Base-by-base conservation (phyloP, 805 yeast genomes). In the Cyberlindnera americana region DNA sequence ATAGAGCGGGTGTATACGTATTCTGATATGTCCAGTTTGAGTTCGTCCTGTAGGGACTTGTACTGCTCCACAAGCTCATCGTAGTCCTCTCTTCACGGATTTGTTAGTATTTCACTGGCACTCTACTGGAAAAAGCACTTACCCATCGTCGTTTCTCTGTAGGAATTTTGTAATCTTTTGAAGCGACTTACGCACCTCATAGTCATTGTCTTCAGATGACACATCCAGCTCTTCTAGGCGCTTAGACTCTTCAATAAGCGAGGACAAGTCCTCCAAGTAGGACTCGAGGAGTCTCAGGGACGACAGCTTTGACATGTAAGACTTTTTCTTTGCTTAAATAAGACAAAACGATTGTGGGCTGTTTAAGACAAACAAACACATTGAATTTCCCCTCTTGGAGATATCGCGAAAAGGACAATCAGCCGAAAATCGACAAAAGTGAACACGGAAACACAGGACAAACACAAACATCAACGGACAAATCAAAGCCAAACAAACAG, bases 61-160 rank as follows among this genome's bases (percentile, higher is more conserved):
- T 49, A 56, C 33, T 46, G 40, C 9, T 44, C 53, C n/a, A 54
- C 54, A 11, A 56, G 40, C 29, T 56, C 61, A 29, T 54, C 55
- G 29, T 48, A 56, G 17, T 49, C 49, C 9, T 49, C 52, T 6
- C 56, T 52, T 25, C n/a, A 6, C 3, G 11, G 12, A 12, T 13
- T 16, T 6, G 22, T 16, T 24, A 33, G 22, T 33, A 24, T 11
- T 5, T 7, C 13, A 10, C 8, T 14, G 5, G 16, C 6, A 16
- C 19, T 5, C 27, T n/a, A 16, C 14, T 27, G 23, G 15, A 8
- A 19, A 31, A 13, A 19, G 14, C 3, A 36, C 41, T 6, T 22
- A 37, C 43, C 43, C 61, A 37, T 56, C 60, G 30, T 56, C 61
- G 22, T 56, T 51, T 21, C 59, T 46, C 26, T 52, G 50, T 4